Evolutionary conservation across 176 grass and related monocot species (phyloP).

Genomic region (Bothriochloa decipiens): DNA sequence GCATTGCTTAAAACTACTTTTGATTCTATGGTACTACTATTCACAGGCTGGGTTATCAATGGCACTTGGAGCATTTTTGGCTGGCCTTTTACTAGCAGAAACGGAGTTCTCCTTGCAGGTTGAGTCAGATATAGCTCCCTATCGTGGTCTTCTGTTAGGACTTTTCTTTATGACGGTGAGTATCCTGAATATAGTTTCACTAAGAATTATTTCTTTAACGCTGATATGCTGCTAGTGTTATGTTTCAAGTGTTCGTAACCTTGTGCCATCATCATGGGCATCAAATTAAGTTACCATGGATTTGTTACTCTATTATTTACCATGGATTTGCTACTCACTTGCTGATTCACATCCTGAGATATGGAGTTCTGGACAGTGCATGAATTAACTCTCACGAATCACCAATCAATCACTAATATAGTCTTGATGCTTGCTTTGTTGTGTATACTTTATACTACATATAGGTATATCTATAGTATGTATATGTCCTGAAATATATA

Average conservation of each 20-base stretch:
- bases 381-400: no score
- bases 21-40: slow-evolving; percentile 36
- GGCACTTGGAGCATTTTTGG: slow-evolving; percentile 99
- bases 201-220: slow-evolving; percentile 8
- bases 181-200: background rate
- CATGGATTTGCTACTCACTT: no score
- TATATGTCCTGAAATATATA: background rate
- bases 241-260: slow-evolving; percentile 27
- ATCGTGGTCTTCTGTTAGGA: slow-evolving; percentile 93
- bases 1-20: slow-evolving; percentile 35
- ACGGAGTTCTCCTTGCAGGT: slow-evolving; percentile 99
- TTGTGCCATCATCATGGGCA: slow-evolving; percentile 7
- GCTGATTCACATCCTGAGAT: no score
- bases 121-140: slow-evolving; percentile 98
- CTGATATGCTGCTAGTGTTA: slow-evolving; percentile 8
- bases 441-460: background rate
- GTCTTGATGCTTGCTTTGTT: background rate
- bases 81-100: slow-evolving; percentile 95
- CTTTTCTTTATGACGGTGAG: slow-evolving; percentile 99
- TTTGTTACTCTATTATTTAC: slow-evolving; percentile 23
- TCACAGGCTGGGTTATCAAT: slow-evolving; percentile 94
- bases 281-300: background rate
- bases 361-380: no score
- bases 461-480: background rate
- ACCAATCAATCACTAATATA: background rate